Base-by-base conservation (phyloP, 352 stramenopile species). In the Phytopythium helicoides region DNA sequence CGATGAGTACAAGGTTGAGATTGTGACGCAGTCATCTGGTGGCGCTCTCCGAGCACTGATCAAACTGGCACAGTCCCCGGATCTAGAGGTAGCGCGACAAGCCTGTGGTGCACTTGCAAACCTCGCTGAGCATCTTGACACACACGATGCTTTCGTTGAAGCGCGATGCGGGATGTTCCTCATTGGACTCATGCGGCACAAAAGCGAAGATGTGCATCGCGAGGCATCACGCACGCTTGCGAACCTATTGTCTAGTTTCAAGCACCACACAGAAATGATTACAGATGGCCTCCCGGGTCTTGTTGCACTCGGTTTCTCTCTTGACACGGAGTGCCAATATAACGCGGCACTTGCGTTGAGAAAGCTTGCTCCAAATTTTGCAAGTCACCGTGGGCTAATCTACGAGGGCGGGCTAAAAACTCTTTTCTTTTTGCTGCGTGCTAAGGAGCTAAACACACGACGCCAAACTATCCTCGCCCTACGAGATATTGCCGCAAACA, bases 261-360 rank as follows among this genome's bases (percentile, higher is more conserved):
- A 96, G 31, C 79, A 97, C 47, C 95, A 98, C 65, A 70, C 71
- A 0, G 76, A 90, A 33, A 92, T 98, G 59, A 95, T 98, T 53
- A 58, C 81, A 7, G 80, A 96, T 48, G 96, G 92, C 1, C 71
- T 98, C 10, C 69, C 78, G 1, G 91, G 92, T 1, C 74, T 99
- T 14, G 85, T 98, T 37, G 75, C 86, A 50, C 73, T 99, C n/a
- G 92, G 87, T 6, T 63, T 93, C 8, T 94, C 76, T 37, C 64
- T 91, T 22, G 96, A 98, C 54, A 48, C 74, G 16, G 93, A 98
- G 67, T 98, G 94, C 54, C 88, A 97, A 64, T 98, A 98, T 63
- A 95, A 98, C 62, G 86, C 92, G 2, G 87, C 94, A 5, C 64
- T 98, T n/a, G 86, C 83, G 14, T 89, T 98, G 52, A 89, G 95